A percentile compares a stretch with the other conserved stretches of the same genome.
Conservation (phyloP, 1,284 basidiomycete species). For the Malassezia nana region DNA sequence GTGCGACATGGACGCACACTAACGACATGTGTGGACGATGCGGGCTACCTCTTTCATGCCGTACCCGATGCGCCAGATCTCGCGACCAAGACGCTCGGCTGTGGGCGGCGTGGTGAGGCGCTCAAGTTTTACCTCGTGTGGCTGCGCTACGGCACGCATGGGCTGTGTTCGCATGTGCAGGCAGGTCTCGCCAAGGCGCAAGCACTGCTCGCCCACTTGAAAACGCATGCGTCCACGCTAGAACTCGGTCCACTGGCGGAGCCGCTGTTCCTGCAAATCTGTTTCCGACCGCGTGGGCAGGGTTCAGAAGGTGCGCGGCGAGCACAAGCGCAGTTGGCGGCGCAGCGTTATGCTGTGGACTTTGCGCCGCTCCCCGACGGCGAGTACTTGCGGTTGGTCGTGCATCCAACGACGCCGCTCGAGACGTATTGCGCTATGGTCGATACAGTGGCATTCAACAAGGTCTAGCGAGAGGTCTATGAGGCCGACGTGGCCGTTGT, state of each 20-base stretch:
- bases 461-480: not conserved
- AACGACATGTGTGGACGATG: constrained; percentile 36
- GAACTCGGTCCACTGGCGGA: constrained; percentile 32
- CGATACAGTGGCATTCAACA: constrained; percentile 21
- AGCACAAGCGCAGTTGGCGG: constrained; percentile 14
- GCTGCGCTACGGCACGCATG: constrained; percentile 46
- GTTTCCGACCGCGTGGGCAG: constrained; percentile 28
- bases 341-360: constrained; percentile 34
- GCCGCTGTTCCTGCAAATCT: constrained; percentile 39
- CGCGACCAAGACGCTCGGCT: constrained; percentile 45
- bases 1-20: constrained; percentile 42
- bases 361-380: constrained; percentile 36
- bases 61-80: constrained; percentile 8
- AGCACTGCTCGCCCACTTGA: constrained; percentile 23
- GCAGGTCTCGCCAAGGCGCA: constrained; percentile 27
- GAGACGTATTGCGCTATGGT: constrained; percentile 20
- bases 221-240: constrained; percentile 16
- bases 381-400: constrained; percentile 34
- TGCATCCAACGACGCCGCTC: constrained; percentile 32
- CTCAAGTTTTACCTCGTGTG: constrained; percentile 50
- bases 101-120: constrained; percentile 49
- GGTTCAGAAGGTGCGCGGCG: constrained; percentile 20
- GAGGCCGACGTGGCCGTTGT: constrained; percentile 2
- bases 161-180: constrained; percentile 42
- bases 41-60: constrained; percentile 50